Base-by-base conservation (phyloP, 768 basidiomycete genomes). In the Collybia sordida region DNA sequence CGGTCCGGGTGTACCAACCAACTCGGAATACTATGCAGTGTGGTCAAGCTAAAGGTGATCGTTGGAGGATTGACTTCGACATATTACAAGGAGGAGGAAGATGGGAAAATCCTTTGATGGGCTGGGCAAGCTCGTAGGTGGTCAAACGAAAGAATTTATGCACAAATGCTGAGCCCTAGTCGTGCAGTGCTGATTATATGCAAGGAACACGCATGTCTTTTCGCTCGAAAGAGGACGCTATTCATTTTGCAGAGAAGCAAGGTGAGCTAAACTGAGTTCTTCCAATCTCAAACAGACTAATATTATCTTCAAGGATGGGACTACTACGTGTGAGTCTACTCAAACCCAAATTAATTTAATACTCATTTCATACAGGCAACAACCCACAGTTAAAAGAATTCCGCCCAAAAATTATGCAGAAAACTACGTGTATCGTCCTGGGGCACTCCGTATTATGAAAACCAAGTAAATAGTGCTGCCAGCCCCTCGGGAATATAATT, bases 81-180 rank as follows among this genome's bases (percentile, higher is more conserved):
- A 84, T 84, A 49, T 73, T 98, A n/a, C 83, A 82, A 50, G 93
- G 95, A 27, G 85, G 81, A 23, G 93, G 91, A 11, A 80, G 96
- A 45, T 99, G 96, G 96, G 94, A 98, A 78, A 99, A 98, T 64
- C 92, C 93, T 3, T 67, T 99, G 57, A 99, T 98, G 92, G 96
- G 96, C 38, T 99, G 82, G 77, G 95, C 94, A 0, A 90, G 87
- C 73, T 93, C 93, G 90, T 95, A 65, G 70, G 90, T 79, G 11
- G n/a, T 49, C 31, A 31, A 31, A 11, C 9, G 14, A 31, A 31
- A 31, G 11, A 31, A 12, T 27, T 11, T 11, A 31, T 31, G 11
- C 14, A 31, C 31, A 31, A 14, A 11, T 14, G 14, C 31, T 31
- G 31, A 31, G 14, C 31, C 3, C 31, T 12, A 3, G 11, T 19